phyloP scores from a whole-genome alignment of 2,329 filamentous ascomycete species.

The Plenodomus tracheiphilus region DNA sequence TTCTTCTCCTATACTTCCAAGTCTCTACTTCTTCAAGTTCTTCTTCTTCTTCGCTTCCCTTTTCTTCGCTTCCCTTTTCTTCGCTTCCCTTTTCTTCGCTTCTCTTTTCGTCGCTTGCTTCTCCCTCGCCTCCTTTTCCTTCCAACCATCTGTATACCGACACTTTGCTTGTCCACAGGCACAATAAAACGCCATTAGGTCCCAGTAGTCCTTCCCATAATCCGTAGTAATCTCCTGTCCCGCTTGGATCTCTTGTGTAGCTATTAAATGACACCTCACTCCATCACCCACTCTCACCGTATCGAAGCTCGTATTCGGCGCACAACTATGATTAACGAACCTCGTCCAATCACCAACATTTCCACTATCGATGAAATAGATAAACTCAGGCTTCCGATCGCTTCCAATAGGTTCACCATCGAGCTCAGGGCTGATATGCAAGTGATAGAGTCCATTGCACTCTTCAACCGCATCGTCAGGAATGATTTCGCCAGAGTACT shows the following conservation, averaged over 20 bases:
- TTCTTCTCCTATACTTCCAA: too few species aligned
- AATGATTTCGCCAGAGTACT: slow-evolving; percentile 8
- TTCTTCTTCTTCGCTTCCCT: too few species aligned
- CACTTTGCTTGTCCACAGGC: slow-evolving; percentile 1
- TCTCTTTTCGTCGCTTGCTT: neutral
- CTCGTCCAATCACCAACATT: slow-evolving; percentile 2
- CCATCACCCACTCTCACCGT: neutral
- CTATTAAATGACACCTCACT: too few species aligned
- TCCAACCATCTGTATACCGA: neutral
- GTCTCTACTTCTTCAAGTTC: too few species aligned
- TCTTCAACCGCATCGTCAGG: too few species aligned
- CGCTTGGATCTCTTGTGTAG: too few species aligned
- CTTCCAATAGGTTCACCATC: too few species aligned
- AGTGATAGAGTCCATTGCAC: too few species aligned
- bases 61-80: too few species aligned
- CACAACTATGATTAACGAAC: slow-evolving; percentile 4
- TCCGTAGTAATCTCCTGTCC: slow-evolving; percentile 1
- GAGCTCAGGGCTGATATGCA: too few species aligned
- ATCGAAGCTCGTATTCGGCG: neutral
- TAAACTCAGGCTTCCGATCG: too few species aligned
- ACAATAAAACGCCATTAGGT: neutral
- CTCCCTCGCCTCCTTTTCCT: neutral
- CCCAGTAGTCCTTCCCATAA: slow-evolving; percentile 3
- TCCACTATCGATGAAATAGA: neutral
- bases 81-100: too few species aligned